Evolutionary conservation across 306 rosid genomes (phyloP).

Genomic region (Citrullus colocynthis): DNA sequence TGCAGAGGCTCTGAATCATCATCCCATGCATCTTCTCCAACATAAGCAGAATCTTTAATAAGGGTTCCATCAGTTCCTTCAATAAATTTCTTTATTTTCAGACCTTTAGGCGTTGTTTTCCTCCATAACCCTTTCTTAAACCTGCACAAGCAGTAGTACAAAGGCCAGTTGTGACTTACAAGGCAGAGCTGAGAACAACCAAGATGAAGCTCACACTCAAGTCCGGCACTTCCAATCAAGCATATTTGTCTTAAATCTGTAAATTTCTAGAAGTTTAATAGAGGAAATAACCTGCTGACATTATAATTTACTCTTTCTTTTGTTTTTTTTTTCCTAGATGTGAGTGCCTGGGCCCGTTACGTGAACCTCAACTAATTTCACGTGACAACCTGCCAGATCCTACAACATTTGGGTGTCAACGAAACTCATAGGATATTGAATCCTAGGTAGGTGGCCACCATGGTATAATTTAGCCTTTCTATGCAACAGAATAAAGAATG

Average conservation of each 20-base stretch:
- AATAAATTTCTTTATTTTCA: constrained; percentile 69
- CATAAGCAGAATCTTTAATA: constrained; percentile 68
- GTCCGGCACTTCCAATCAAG: not conserved
- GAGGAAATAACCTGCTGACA: not conserved
- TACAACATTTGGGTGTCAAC: too few relatives aligned
- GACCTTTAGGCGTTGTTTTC: constrained; percentile 75
- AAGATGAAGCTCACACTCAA: not conserved
- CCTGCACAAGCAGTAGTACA: constrained; percentile 27
- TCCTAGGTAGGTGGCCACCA: too few relatives aligned
- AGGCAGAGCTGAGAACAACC: not conserved
- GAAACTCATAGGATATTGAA: too few relatives aligned
- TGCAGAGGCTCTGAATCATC: constrained; percentile 45
- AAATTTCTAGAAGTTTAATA: not conserved
- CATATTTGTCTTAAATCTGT: not conserved
- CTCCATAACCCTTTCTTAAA: constrained; percentile 86
- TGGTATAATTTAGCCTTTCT: not conserved
- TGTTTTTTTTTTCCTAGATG: too few relatives aligned
- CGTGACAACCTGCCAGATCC: too few relatives aligned
- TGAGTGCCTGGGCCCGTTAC: too few relatives aligned
- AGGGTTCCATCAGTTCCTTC: constrained; percentile 78
- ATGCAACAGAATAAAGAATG: not conserved
- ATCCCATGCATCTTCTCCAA: constrained; percentile 98
- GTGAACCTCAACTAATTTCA: too few relatives aligned
- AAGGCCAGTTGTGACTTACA: not conserved
- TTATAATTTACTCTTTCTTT: not conserved